Percentiles rank a stretch among this genome's conserved stretches.
These are phyloP conservation scores for Oryza longistaminata DNA, from an alignment of 176 grass and related monocot species.

Conservation along the genomic window DNA sequence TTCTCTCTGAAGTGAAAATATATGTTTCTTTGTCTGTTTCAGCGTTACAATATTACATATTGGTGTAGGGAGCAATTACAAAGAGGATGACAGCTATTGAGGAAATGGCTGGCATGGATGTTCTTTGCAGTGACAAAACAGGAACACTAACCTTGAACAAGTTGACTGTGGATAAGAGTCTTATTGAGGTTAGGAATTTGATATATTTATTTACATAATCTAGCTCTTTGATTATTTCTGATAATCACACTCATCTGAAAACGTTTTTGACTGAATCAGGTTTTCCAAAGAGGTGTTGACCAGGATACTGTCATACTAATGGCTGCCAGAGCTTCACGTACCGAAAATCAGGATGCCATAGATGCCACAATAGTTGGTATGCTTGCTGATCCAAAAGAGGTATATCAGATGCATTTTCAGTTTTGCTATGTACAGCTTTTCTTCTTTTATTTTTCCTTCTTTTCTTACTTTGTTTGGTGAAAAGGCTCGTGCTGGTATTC, in stretches of 20 bases:
- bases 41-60: conserved; percentile 15
- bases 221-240: background rate
- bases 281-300: conserved; percentile 69
- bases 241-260: conserved; percentile 2
- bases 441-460: conserved; percentile 18
- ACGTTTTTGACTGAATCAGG: conserved; percentile 47
- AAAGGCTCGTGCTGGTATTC: conserved; percentile 81
- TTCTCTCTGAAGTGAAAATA: background rate
- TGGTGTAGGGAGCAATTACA: conserved; percentile 82
- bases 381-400: conserved; percentile 95
- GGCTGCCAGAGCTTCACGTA: conserved; percentile 86
- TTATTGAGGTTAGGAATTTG: conserved; percentile 57
- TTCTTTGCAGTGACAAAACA: conserved; percentile 94
- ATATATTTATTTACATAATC: background rate
- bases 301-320: conserved; percentile 78
- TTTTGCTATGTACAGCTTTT: background rate
- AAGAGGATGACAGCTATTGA: conserved; percentile 98
- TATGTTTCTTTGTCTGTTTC: conserved; percentile 14
- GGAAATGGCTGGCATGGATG: conserved; percentile 97
- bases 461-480: conserved; percentile 30
- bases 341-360: conserved; percentile 96
- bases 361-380: conserved; percentile 91
- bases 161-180: conserved; percentile 85
- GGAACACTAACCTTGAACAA: conserved; percentile 92
- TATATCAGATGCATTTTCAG: conserved; percentile 22